Evolutionary conservation across 345 rosid genomes (phyloP).

Genomic region (Turritis glabra): DNA sequence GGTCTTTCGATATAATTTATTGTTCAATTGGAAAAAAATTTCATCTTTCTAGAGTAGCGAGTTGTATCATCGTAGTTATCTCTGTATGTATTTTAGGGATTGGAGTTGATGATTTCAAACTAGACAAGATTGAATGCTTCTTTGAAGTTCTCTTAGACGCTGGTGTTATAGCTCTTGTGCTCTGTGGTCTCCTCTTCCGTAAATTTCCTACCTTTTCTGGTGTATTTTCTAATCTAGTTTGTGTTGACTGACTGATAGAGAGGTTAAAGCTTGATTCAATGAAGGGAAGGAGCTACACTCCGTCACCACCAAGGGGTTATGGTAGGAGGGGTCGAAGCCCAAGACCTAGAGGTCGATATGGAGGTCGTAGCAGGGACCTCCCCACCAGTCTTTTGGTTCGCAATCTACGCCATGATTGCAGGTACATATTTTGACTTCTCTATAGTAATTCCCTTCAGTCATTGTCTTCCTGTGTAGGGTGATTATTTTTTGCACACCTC

Average conservation of each 20-base stretch:
- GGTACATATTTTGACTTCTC: constrained; percentile 42
- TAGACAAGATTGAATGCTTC: background rate
- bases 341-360: constrained; percentile 77
- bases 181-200: background rate
- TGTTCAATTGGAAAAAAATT: background rate
- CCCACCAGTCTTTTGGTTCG: constrained; percentile 96
- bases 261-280: constrained; percentile 39
- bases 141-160: background rate
- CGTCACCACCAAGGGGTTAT: constrained; percentile 77
- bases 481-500: background rate
- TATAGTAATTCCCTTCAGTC: background rate
- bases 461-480: background rate
- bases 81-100: background rate
- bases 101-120: background rate
- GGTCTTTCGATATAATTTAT: background rate
- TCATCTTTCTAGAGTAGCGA: background rate
- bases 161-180: background rate
- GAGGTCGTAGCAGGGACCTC: constrained; percentile 70
- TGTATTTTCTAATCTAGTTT: background rate
- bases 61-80: background rate
- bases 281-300: constrained; percentile 91
- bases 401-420: constrained; percentile 90
- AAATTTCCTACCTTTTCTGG: background rate
- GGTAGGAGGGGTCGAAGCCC: constrained; percentile 82
- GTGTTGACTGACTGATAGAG: background rate